A percentile compares a stretch with the other conserved stretches of the same genome.
These are phyloP conservation scores for Mortierella antarctica DNA, from an alignment of 192 early-diverging fungal genomes.

Conservation along the genomic window DNA sequence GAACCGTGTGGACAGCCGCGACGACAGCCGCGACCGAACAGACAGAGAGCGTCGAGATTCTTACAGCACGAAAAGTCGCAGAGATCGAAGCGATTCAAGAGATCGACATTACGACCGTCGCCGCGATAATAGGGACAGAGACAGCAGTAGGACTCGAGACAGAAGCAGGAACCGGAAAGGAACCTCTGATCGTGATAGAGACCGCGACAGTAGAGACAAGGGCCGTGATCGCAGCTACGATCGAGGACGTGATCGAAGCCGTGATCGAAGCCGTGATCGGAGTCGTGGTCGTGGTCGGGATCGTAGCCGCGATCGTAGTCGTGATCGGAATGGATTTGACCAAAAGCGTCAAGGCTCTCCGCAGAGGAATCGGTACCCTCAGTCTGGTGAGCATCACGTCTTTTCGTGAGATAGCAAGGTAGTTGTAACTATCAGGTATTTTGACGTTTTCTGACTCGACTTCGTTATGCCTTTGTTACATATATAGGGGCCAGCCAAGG, in stretches of 20 bases:
- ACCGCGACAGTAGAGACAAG: neutral
- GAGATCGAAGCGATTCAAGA: no score
- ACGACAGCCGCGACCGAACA: conserved; percentile 2
- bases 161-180: neutral
- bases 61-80: no score
- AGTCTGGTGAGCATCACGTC: no score
- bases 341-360: neutral
- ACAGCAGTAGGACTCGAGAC: neutral
- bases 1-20: neutral
- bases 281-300: conserved; percentile 5
- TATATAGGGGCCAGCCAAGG: no score
- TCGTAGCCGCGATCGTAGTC: conserved; percentile 1
- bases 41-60: no score
- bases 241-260: neutral
- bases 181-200: neutral
- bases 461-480: no score
- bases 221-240: neutral
- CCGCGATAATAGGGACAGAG: no score
- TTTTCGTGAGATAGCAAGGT: no score
- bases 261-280: neutral
- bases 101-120: no score
- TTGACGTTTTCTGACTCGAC: no score
- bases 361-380: no score
- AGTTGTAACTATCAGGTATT: no score
- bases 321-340: neutral